Base-by-base conservation (phyloP, 108 stramenopile species). In the Nitzschia putrida region DNA sequence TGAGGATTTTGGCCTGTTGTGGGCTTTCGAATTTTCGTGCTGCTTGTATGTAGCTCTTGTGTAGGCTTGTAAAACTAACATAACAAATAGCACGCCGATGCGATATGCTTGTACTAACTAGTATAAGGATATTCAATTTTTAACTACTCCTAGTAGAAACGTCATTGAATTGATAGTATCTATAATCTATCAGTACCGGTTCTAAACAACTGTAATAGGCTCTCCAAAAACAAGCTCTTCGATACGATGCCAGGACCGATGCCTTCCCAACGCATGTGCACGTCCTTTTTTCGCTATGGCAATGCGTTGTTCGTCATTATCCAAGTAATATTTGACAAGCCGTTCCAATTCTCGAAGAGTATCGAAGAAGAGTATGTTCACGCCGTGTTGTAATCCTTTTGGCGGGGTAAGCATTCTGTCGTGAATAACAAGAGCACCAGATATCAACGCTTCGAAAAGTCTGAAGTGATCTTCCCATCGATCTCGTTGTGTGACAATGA, bases 391-490 rank as follows among this genome's bases (percentile, higher is more conserved):
- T 12, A 45, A 13, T 13, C 44, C 44, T 45, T 45, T 45, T 13
- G 9, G 44, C 13, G 44, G 44, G 13, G 44, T 13, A 12, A 45
- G 9, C 44, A 45, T 80, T 9, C 9, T 12, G 44, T 45, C 13
- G 13, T 45, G 44, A 12, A 45, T 9, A 45, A 13, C 13, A 9
- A 45, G 13, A 13, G 44, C 13, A 45, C 44, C 44, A 45, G 11
- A 45, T 45, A 13, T 45, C 44, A 86, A 29, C 0, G 72, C 68
- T 70, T 86, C 85, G 59, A 83, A 71, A 4, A 86, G 58, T 14
- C 80, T 73, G 42, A 63, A 76, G 55, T 83, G 80, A 53, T 81
- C 85, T 59, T 86, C 85, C 85, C 85, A 86, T 34, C 64, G 43
- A 73, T 86, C 85, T 8, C 78, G 23, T 58, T 86, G 85, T 29